Evolutionary conservation across 2,329 filamentous ascomycete species (phyloP).

Genomic region (Dothiorella sarmentorum): DNA sequence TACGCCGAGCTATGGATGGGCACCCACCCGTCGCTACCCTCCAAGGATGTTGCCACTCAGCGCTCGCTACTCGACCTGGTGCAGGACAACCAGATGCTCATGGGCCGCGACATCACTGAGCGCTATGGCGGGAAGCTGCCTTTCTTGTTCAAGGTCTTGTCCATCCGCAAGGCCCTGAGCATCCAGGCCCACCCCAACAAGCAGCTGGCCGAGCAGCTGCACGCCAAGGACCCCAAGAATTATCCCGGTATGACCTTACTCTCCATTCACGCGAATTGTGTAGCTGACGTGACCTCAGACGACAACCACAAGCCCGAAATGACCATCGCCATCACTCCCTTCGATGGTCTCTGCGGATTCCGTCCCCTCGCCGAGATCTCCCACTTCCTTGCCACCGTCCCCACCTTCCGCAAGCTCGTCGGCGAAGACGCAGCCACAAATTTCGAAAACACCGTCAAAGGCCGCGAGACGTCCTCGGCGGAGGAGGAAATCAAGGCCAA

Average conservation of each 20-base stretch:
- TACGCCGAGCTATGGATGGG: slow-evolving; percentile 99
- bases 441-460: slow-evolving; percentile 49
- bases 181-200: slow-evolving; percentile 98
- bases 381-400: slow-evolving; percentile 71
- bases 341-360: slow-evolving; percentile 95
- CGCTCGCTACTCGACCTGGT: slow-evolving; percentile 84
- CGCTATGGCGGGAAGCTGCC: slow-evolving; percentile 81
- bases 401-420: slow-evolving; percentile 47
- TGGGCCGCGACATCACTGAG: slow-evolving; percentile 68
- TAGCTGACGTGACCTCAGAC: slow-evolving; percentile 44
- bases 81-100: slow-evolving; percentile 77
- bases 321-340: slow-evolving; percentile 95
- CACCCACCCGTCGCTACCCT: slow-evolving; percentile 92
- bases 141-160: slow-evolving; percentile 97
- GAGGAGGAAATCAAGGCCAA: slow-evolving; percentile 52
- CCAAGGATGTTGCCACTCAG: slow-evolving; percentile 80
- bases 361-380: slow-evolving; percentile 80
- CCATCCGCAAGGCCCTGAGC: slow-evolving; percentile 90
- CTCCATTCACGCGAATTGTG: too few species aligned
- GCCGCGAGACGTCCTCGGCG: slow-evolving; percentile 51
- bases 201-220: slow-evolving; percentile 84
- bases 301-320: slow-evolving; percentile 99
- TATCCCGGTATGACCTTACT: slow-evolving; percentile 62
- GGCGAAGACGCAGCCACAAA: slow-evolving; percentile 46
- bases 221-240: slow-evolving; percentile 82